These are phyloP conservation scores for Mallotus nudiflorus DNA, from an alignment of 345 rosid species.

Conservation along the genomic window DNA sequence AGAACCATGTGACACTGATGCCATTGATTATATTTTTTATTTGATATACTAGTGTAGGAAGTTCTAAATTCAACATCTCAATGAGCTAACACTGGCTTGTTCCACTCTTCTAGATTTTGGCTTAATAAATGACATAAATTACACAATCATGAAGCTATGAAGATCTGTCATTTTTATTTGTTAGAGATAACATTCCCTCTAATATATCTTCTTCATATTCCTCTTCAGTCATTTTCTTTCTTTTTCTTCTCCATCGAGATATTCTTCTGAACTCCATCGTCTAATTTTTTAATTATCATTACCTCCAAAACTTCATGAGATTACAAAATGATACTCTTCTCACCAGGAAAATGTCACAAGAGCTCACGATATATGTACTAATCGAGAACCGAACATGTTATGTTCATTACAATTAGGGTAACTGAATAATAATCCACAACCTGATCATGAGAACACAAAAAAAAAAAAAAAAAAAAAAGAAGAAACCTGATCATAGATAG, in stretches of 20 bases:
- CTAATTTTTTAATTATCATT: not conserved
- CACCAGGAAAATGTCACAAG: not conserved
- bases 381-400: not conserved
- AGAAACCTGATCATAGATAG: not conserved
- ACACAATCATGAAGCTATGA: not conserved
- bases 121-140: not conserved
- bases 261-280: not conserved
- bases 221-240: no score
- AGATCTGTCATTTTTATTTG: no score
- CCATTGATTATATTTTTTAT: not conserved
- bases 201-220: not conserved
- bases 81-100: not conserved
- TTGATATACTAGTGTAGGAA: not conserved
- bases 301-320: not conserved
- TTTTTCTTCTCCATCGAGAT: not conserved
- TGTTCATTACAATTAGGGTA: not conserved
- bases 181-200: no score
- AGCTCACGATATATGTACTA: not conserved
- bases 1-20: no score
- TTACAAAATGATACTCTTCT: not conserved
- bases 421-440: slow-evolving; percentile 3
- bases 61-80: not conserved
- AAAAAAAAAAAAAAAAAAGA: not conserved
- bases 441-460: slow-evolving; percentile 6
- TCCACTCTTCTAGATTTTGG: not conserved